These are phyloP conservation scores for Achaetomiella virescens DNA, from an alignment of 495 filamentous ascomycete species.

Conservation along the genomic window DNA sequence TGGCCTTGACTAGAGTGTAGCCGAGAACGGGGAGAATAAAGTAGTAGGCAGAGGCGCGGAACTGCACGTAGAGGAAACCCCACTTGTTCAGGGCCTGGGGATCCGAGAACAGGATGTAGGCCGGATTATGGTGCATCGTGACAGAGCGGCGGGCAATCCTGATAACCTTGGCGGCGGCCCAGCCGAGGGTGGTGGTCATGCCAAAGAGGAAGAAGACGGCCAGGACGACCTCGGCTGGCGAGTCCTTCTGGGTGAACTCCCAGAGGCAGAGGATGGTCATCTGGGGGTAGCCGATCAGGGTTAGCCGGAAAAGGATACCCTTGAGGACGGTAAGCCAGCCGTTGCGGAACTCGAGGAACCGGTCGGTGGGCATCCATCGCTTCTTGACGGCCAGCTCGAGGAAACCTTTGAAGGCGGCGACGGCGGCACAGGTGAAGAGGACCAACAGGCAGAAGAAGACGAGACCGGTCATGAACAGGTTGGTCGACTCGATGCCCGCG, in stretches of 20 bases:
- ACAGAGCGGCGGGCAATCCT: slow-evolving; percentile 83
- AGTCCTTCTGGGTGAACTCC: slow-evolving; percentile 86
- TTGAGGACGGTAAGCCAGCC: slow-evolving; percentile 56
- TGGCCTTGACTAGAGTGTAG: slow-evolving; percentile 77
- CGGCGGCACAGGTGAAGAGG: slow-evolving; percentile 59
- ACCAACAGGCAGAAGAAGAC: slow-evolving; percentile 86
- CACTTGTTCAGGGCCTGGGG: slow-evolving; percentile 92
- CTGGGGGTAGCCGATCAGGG: slow-evolving; percentile 90
- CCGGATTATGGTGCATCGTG: slow-evolving; percentile 91
- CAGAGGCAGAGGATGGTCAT: slow-evolving; percentile 91
- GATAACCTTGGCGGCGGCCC: slow-evolving; percentile 88
- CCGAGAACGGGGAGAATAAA: slow-evolving; percentile 79
- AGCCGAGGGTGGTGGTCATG: slow-evolving; percentile 73
- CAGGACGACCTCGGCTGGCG: slow-evolving; percentile 77
- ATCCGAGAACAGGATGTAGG: slow-evolving; percentile 96
- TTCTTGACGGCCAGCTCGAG: slow-evolving; percentile 68
- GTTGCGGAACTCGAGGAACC: slow-evolving; percentile 91
- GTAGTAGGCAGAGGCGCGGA: slow-evolving; percentile 94
- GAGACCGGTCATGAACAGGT: slow-evolving; percentile 89
- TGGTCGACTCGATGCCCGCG: slow-evolving; percentile 79
- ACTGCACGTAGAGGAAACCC: slow-evolving; percentile 98
- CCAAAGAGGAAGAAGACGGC: slow-evolving; percentile 86
- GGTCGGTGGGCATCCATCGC: slow-evolving; percentile 77
- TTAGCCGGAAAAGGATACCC: slow-evolving; percentile 88
- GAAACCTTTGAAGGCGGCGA: slow-evolving; percentile 73